These are phyloP conservation scores for Geosmithia putterillii DNA, from an alignment of 2,329 filamentous ascomycete genomes.

Conservation along the genomic window DNA sequence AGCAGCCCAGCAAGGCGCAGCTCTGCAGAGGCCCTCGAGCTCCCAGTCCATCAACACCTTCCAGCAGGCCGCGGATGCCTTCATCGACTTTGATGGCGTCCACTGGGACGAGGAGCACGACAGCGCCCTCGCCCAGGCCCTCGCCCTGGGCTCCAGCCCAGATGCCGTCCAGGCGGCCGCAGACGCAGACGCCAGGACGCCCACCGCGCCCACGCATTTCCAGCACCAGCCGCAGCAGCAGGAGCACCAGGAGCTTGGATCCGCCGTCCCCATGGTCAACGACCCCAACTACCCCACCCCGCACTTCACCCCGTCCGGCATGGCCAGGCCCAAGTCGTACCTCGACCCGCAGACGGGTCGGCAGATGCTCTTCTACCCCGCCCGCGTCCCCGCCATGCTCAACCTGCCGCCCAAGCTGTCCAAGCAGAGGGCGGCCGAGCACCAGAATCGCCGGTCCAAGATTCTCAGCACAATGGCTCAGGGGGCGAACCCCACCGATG, in stretches of 20 bases:
- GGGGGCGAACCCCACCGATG: no score
- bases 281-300: constrained; percentile 10
- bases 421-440: constrained; percentile 47
- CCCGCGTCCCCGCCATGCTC: constrained; percentile 84
- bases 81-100: constrained; percentile 72
- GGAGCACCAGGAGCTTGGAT: background rate
- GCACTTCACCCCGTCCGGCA: constrained; percentile 10
- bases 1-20: background rate
- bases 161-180: no score
- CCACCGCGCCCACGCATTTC: no score
- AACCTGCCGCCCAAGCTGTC: constrained; percentile 85
- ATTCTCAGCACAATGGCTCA: constrained; percentile 53
- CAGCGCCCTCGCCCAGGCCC: background rate
- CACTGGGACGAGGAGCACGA: constrained; percentile 51
- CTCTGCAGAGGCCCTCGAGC: background rate
- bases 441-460: constrained; percentile 62
- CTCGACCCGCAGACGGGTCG: constrained; percentile 55
- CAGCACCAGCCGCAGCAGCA: no score
- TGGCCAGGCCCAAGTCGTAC: constrained; percentile 40
- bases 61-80: constrained; percentile 54
- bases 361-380: constrained; percentile 89
- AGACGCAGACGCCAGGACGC: no score
- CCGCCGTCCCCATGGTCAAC: background rate
- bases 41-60: constrained; percentile 45
- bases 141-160: background rate